Evolutionary conservation across 257 asterid genomes (phyloP).

Genomic region (Nicotiana noctiflora): DNA sequence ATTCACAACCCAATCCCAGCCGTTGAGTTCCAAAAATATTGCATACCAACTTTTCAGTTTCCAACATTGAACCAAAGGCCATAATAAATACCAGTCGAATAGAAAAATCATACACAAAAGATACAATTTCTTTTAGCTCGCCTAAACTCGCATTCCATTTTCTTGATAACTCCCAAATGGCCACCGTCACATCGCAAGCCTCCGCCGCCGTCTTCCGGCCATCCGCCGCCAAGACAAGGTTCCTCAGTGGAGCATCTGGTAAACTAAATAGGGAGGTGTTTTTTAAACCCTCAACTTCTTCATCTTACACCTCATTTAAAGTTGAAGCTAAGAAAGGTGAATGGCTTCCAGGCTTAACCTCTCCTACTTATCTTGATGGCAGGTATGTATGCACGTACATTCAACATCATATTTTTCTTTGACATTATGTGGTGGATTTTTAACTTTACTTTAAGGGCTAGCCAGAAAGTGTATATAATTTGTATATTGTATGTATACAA

Average conservation of each 20-base stretch:
- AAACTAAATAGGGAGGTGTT: constrained; percentile 49
- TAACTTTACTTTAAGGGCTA: too few relatives aligned
- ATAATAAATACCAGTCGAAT: constrained; percentile 21
- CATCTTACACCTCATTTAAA: constrained; percentile 40
- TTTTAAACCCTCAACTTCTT: constrained; percentile 22
- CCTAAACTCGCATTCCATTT: neutral
- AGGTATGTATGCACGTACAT: constrained; percentile 33
- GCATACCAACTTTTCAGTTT: constrained; percentile 24
- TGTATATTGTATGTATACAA: too few relatives aligned
- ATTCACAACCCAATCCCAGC: constrained; percentile 35
- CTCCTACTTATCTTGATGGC: constrained; percentile 81
- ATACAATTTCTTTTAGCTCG: constrained; percentile 10
- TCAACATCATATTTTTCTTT: neutral
- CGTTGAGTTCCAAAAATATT: constrained; percentile 40
- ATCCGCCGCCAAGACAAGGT: constrained; percentile 43
- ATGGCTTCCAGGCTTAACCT: constrained; percentile 90
- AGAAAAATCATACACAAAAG: constrained; percentile 23
- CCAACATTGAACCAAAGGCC: constrained; percentile 36
- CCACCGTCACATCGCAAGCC: constrained; percentile 70
- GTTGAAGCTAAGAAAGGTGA: constrained; percentile 95
- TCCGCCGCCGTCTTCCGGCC: constrained; percentile 71
- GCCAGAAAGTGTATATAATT: too few relatives aligned
- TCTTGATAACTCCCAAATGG: constrained; percentile 32
- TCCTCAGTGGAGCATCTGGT: constrained; percentile 58
- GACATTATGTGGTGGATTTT: neutral